Evolutionary conservation across 2,329 filamentous ascomycete genomes (phyloP).

Genomic region (Chaetomium sp.): DNA sequence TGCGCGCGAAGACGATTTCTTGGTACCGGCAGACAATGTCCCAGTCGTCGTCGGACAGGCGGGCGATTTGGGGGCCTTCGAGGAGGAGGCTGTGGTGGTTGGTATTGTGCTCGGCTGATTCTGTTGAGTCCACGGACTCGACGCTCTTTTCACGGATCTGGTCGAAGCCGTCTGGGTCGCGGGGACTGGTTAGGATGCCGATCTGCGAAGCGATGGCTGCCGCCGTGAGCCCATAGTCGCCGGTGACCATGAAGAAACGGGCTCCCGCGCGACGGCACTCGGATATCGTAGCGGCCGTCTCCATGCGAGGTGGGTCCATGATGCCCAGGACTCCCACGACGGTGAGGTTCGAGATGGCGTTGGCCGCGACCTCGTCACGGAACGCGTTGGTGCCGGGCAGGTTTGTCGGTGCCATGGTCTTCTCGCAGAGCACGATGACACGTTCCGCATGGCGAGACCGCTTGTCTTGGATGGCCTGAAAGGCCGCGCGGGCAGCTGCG

Average conservation of each 20-base stretch:
- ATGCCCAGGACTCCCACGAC: conserved; percentile 64
- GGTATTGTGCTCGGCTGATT: background rate
- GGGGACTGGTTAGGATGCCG: conserved; percentile 40
- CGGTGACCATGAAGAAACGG: conserved; percentile 56
- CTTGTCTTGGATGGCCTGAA: background rate
- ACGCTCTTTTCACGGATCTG: background rate
- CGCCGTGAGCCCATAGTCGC: conserved; percentile 54
- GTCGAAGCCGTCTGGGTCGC: conserved; percentile 1
- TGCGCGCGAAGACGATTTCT: conserved; percentile 51
- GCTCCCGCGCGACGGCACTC: conserved; percentile 51
- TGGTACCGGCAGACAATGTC: conserved; percentile 42
- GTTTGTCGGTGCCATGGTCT: conserved; percentile 61
- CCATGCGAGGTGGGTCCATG: conserved; percentile 62
- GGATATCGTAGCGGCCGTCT: conserved; percentile 52
- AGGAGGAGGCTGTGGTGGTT: conserved; percentile 26
- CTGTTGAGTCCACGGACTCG: background rate
- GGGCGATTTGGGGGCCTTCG: conserved; percentile 53
- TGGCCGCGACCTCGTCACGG: conserved; percentile 2
- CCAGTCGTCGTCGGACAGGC: conserved; percentile 44
- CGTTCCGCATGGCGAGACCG: conserved; percentile 14
- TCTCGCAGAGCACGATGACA: conserved; percentile 57
- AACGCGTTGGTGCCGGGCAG: background rate
- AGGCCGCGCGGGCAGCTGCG: background rate
- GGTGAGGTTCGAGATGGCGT: conserved; percentile 52
- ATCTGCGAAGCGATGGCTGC: conserved; percentile 49